Conservation (phyloP, 495 filamentous ascomycete species). For the Penicillium parvum region DNA sequence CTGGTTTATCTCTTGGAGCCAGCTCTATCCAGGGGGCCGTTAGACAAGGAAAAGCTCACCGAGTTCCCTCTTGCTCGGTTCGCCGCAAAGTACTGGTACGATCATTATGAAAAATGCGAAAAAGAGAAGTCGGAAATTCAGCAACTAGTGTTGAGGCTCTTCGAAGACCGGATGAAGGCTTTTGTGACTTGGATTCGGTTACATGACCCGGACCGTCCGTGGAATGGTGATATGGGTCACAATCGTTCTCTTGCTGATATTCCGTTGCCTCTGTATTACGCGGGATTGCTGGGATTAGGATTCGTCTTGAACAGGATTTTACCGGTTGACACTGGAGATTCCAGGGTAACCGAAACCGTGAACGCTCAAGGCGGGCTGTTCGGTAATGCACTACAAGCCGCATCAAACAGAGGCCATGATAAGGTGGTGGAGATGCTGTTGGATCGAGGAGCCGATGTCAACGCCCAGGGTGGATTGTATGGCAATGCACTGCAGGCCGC, state of each 20-base stretch:
- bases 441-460: conserved; percentile 20
- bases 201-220: conserved; percentile 4
- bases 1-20: conserved; percentile 31
- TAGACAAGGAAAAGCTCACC: conserved; percentile 4
- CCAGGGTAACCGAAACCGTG: neutral
- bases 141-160: conserved; percentile 10
- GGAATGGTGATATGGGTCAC: neutral
- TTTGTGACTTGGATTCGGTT: conserved; percentile 5
- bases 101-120: conserved; percentile 12
- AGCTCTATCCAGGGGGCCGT: conserved; percentile 8
- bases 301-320: conserved; percentile 1
- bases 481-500: conserved; percentile 19
- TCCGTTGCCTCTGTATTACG: conserved; percentile 7
- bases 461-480: conserved; percentile 6
- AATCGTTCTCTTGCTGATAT: neutral
- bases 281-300: conserved; percentile 6
- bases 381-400: conserved; percentile 16
- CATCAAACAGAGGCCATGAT: conserved; percentile 9
- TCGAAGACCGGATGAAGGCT: conserved; percentile 4
- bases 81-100: conserved; percentile 24
- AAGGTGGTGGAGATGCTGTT: conserved; percentile 20
- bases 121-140: neutral
- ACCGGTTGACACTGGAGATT: neutral
- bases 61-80: conserved; percentile 23
- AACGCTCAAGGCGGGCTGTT: conserved; percentile 12